These are phyloP conservation scores for Gastrodia elata DNA, from an alignment of 106 monocot genomes.

Conservation along the genomic window DNA sequence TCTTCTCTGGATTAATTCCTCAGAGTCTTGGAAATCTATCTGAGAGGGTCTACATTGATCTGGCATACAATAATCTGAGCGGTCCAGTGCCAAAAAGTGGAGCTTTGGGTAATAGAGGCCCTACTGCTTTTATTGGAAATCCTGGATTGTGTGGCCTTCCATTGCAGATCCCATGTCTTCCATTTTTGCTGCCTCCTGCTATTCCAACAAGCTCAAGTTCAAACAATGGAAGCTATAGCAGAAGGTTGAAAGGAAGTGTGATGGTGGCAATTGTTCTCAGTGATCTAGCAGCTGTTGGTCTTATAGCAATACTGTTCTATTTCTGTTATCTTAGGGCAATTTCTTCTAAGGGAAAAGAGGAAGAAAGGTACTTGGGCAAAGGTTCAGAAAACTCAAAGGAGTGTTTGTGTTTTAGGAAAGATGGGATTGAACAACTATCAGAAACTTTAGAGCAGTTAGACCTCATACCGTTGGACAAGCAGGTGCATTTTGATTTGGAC, in stretches of 20 bases:
- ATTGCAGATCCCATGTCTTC: constrained; percentile 28
- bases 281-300: constrained; percentile 3
- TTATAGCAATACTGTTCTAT: constrained; percentile 2
- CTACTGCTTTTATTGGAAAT: constrained; percentile 43
- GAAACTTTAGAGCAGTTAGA: constrained; percentile 2
- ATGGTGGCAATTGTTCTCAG: neutral
- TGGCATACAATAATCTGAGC: constrained; percentile 43
- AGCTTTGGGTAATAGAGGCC: constrained; percentile 43
- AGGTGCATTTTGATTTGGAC: constrained; percentile 23
- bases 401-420: neutral
- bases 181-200: constrained; percentile 5
- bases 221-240: neutral
- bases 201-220: neutral
- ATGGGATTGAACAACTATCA: neutral
- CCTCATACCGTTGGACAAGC: constrained; percentile 5
- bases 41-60: constrained; percentile 42
- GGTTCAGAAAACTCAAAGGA: neutral
- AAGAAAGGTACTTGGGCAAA: neutral
- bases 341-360: neutral
- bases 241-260: neutral
- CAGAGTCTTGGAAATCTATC: constrained; percentile 31
- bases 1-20: constrained; percentile 41
- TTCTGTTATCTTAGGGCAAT: constrained; percentile 3
- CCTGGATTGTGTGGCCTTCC: constrained; percentile 43
- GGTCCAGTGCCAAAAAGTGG: constrained; percentile 51